These are phyloP conservation scores for Solanum chiquidenum DNA, from an alignment of 257 asterid species.

Conservation along the genomic window DNA sequence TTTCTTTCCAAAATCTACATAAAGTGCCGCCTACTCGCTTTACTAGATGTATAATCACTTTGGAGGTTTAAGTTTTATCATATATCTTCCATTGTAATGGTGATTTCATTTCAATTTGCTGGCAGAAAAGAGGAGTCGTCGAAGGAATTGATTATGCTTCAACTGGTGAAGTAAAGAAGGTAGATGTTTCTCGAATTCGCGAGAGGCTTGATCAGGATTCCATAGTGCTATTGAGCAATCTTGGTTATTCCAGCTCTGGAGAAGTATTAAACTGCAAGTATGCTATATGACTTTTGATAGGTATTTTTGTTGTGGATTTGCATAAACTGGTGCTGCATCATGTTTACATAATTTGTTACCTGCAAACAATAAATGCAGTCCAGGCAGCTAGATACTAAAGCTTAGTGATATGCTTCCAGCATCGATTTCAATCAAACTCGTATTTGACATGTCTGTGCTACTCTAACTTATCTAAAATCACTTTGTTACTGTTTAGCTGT, in stretches of 20 bases:
- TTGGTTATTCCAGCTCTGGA: conserved; percentile 93
- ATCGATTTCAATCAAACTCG: not conserved
- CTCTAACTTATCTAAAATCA: not conserved
- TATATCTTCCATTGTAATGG: not conserved
- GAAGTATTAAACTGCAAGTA: conserved; percentile 97
- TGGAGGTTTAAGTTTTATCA: not conserved
- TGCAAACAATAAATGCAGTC: not conserved
- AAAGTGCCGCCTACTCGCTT: not conserved
- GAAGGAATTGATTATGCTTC: conserved; percentile 74
- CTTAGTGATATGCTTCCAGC: not conserved
- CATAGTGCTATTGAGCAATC: conserved; percentile 69
- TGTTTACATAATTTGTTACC: not conserved
- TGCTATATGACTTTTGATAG: conserved; percentile 47
- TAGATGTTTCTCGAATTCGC: conserved; percentile 72
- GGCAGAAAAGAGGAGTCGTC: conserved; percentile 89
- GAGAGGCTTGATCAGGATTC: conserved; percentile 74
- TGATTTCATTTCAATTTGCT: conserved; percentile 4
- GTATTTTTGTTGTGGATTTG: conserved; percentile 43
- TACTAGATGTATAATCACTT: not conserved
- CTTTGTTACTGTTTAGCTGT: not conserved
- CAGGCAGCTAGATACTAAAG: not conserved
- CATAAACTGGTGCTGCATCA: conserved; percentile 9
- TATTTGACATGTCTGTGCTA: not conserved
- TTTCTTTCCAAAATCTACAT: not conserved
- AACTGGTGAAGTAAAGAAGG: conserved; percentile 94